These are phyloP conservation scores for Mortierella sp. DNA, from an alignment of 371 early-diverging fungal species.

Conservation along the genomic window DNA sequence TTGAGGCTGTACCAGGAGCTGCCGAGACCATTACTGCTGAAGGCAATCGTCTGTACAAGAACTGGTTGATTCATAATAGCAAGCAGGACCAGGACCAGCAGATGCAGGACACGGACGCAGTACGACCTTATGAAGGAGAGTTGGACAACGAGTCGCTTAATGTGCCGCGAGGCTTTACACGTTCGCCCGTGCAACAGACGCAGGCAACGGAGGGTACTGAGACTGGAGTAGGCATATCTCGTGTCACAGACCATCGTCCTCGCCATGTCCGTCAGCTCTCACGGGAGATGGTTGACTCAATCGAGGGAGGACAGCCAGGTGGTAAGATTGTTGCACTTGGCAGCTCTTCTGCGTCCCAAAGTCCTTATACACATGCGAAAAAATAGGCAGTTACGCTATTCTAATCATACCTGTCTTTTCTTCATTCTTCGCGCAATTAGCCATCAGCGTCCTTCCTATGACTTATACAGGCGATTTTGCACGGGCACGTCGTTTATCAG, in stretches of 20 bases:
- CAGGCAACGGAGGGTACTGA: not conserved
- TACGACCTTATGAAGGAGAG: constrained; percentile 1
- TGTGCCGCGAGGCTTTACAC: constrained; percentile 2
- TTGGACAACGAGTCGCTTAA: constrained; percentile 14
- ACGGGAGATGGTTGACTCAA: constrained; percentile 13
- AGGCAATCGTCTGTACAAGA: constrained; percentile 41
- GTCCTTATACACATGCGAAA: not conserved
- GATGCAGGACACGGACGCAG: not conserved
- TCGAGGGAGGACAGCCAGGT: constrained; percentile 27
- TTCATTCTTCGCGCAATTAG: constrained; percentile 1
- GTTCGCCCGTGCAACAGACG: not conserved
- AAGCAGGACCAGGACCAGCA: not conserved
- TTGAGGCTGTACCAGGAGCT: constrained; percentile 59
- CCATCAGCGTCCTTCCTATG: constrained; percentile 48
- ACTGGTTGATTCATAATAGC: constrained; percentile 30
- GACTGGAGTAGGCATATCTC: not conserved
- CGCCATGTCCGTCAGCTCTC: constrained; percentile 1
- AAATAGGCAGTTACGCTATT: not conserved
- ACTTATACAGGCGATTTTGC: constrained; percentile 15
- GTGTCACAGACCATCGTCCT: constrained; percentile 18
- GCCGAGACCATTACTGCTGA: constrained; percentile 47
- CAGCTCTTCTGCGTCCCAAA: not conserved
- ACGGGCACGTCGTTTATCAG: constrained; percentile 7
- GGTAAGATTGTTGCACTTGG: constrained; percentile 12
- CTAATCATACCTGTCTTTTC: not conserved